Evolutionary conservation across 2,329 filamentous ascomycete species (phyloP).

Genomic region (Ophiostoma piceae): DNA sequence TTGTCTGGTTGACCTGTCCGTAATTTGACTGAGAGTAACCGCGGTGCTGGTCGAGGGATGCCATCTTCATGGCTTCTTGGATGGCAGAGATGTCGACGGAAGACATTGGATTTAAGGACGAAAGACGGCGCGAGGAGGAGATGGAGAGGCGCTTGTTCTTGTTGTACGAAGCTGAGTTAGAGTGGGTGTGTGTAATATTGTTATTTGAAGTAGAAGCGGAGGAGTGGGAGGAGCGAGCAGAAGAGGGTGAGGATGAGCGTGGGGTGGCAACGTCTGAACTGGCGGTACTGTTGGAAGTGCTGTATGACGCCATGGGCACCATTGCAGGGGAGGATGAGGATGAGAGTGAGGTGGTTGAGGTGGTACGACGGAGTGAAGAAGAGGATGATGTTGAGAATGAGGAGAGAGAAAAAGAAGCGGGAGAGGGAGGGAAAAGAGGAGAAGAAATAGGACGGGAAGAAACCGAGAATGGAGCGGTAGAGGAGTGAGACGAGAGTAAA

Average conservation of each 20-base stretch:
- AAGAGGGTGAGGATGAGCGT: constrained; percentile 49
- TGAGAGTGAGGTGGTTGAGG: constrained; percentile 15
- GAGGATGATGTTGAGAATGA: constrained; percentile 12
- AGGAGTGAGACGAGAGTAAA: neutral
- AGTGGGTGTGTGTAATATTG: constrained; percentile 28
- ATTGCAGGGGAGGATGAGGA: constrained; percentile 28
- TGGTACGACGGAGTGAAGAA: neutral
- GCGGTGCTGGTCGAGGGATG: constrained; percentile 54
- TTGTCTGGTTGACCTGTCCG: constrained; percentile 50
- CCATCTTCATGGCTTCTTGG: constrained; percentile 56
- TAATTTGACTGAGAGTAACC: constrained; percentile 56
- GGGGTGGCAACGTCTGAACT: constrained; percentile 50
- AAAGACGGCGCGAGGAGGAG: constrained; percentile 46
- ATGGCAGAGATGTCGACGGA: constrained; percentile 53
- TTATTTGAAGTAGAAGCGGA: constrained; percentile 24
- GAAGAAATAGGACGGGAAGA: constrained; percentile 9
- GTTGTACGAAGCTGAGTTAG: constrained; percentile 38
- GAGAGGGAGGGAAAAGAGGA: constrained; percentile 9
- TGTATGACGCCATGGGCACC: constrained; percentile 40
- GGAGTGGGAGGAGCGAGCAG: constrained; percentile 46
- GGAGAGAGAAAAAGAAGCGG: constrained; percentile 14
- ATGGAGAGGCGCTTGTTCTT: constrained; percentile 44
- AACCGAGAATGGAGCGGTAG: constrained; percentile 7
- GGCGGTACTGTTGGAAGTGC: constrained; percentile 39
- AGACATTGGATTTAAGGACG: constrained; percentile 52